Conservation (phyloP, 2,329 filamentous ascomycete genomes). For the Podosphaera xanthii region DNA sequence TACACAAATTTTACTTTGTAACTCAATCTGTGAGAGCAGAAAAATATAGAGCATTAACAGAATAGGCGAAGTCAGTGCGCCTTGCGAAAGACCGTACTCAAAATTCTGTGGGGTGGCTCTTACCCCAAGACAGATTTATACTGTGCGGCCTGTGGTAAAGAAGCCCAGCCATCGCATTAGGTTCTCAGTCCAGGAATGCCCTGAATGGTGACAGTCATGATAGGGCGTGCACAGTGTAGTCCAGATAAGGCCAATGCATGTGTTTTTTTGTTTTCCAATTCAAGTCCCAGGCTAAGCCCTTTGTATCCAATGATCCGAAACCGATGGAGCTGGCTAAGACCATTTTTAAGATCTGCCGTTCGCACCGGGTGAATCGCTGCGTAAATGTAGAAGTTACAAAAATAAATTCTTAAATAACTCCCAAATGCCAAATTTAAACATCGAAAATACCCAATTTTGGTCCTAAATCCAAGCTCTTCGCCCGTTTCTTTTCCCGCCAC, state of each 20-base stretch:
- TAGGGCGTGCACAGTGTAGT: too few relatives aligned
- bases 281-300: too few relatives aligned
- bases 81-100: background rate
- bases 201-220: too few relatives aligned
- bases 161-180: background rate
- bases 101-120: background rate
- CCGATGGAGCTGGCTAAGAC: background rate
- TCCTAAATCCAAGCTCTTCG: background rate
- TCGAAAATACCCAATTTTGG: background rate
- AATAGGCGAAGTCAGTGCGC: background rate
- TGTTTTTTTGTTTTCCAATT: too few relatives aligned
- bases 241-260: too few relatives aligned
- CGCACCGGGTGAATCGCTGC: background rate
- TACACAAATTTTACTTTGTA: background rate
- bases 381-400: background rate
- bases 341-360: background rate
- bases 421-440: background rate
- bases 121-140: background rate
- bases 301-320: background rate
- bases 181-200: background rate
- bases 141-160: background rate
- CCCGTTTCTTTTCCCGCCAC: background rate
- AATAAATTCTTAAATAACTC: background rate
- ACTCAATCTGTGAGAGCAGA: background rate
- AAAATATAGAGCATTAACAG: background rate